phyloP scores from a whole-genome alignment of 306 rosid genomes.

The Trichosanthes cucumerina region DNA sequence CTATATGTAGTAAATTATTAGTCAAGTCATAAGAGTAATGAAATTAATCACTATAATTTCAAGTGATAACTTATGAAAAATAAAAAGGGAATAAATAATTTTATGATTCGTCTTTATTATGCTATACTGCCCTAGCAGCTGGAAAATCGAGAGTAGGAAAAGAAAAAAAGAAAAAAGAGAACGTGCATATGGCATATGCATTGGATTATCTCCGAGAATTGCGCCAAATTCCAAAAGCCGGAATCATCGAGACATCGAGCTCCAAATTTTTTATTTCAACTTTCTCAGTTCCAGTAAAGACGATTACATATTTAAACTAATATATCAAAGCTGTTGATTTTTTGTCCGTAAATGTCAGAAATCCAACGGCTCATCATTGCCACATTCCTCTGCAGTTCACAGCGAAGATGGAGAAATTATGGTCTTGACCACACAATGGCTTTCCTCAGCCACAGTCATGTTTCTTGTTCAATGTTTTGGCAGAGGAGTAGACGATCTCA shows the following conservation, averaged over 20 bases:
- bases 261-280: neutral
- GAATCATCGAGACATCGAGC: constrained; percentile 10
- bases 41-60: neutral
- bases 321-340: neutral
- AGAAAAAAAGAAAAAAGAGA: no score
- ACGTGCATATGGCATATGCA: neutral
- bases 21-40: neutral
- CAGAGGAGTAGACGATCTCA: constrained; percentile 36
- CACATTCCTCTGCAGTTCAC: neutral
- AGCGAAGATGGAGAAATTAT: constrained; percentile 1
- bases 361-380: constrained; percentile 7
- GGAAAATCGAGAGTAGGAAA: neutral
- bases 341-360: neutral
- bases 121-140: no score
- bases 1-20: neutral
- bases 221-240: constrained; percentile 14
- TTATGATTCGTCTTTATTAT: neutral
- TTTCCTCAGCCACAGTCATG: neutral
- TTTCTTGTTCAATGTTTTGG: neutral
- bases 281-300: neutral
- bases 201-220: neutral
- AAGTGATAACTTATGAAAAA: no score
- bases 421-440: neutral
- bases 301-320: neutral
- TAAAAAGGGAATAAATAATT: neutral